A percentile compares a stretch with the other conserved stretches of the same genome.
Evolutionary conservation across 345 rosid genomes (phyloP).

Genomic region (Gossypium sturtianum): DNA sequence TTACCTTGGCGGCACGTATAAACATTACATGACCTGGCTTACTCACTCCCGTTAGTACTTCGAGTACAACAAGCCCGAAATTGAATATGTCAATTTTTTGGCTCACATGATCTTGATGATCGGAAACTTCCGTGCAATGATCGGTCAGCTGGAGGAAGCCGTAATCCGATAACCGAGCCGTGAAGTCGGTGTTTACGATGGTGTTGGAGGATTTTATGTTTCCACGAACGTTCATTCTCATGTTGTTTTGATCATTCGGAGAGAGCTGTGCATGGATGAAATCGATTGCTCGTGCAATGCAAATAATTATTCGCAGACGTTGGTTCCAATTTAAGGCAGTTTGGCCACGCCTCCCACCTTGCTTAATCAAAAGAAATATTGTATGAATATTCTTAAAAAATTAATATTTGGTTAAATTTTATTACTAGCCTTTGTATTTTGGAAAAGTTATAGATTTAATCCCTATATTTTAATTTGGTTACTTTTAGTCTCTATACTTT

Average conservation of each 20-base stretch:
- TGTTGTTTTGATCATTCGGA: constrained; percentile 20
- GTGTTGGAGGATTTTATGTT: constrained; percentile 47
- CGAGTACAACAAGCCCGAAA: constrained; percentile 40
- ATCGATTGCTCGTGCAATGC: constrained; percentile 34
- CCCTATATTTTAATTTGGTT: too few relatives aligned
- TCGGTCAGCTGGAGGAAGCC: constrained; percentile 40
- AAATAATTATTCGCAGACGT: constrained; percentile 25
- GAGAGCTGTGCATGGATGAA: constrained; percentile 43
- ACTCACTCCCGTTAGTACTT: constrained; percentile 25
- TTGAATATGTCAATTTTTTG: constrained; percentile 36
- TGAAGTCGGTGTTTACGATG: constrained; percentile 40
- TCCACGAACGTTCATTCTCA: constrained; percentile 49
- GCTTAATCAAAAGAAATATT: background rate
- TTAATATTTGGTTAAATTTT: too few relatives aligned
- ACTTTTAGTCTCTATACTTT: too few relatives aligned
- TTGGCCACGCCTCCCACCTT: constrained; percentile 40
- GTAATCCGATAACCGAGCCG: constrained; percentile 40
- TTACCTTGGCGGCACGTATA: constrained; percentile 15
- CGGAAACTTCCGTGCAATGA: background rate
- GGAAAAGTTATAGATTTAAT: too few relatives aligned
- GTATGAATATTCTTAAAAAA: too few relatives aligned
- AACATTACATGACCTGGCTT: background rate
- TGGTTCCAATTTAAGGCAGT: constrained; percentile 46
- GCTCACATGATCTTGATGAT: background rate
- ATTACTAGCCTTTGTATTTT: too few relatives aligned